phyloP scores from a whole-genome alignment of 2,329 filamentous ascomycete species.

The Colletotrichum liriopes region DNA sequence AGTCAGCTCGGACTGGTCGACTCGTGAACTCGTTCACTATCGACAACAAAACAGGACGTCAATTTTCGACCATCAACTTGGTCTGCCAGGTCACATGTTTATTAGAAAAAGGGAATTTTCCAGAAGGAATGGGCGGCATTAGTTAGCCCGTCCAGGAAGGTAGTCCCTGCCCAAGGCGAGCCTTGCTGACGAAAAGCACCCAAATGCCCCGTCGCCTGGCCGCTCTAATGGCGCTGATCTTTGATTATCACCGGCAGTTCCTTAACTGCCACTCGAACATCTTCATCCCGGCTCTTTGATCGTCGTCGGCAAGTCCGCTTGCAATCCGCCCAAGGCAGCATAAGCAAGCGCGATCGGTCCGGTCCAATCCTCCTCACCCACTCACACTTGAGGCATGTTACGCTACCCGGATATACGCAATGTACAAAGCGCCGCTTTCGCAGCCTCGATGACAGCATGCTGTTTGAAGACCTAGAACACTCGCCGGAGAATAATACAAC shows the following conservation, averaged over 20 bases:
- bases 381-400: conserved; percentile 3
- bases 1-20: neutral
- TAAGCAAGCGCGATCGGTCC: conserved; percentile 6
- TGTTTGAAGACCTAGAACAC: conserved; percentile 9
- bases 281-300: conserved; percentile 21
- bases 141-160: neutral
- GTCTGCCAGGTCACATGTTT: neutral
- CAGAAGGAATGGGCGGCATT: conserved; percentile 23
- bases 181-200: neutral
- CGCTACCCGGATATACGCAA: neutral
- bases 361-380: conserved; percentile 18
- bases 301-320: conserved; percentile 22
- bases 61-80: neutral
- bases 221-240: conserved; percentile 25
- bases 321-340: neutral
- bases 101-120: conserved; percentile 31
- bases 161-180: conserved; percentile 1
- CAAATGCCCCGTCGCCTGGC: conserved; percentile 11
- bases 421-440: neutral
- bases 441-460: conserved; percentile 1
- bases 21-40: neutral
- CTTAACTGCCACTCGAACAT: conserved; percentile 23
- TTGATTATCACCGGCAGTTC: conserved; percentile 42
- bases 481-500: conserved; percentile 21
- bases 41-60: neutral